Conservation (phyloP, 805 yeast species). For the Tetrapisispora fleetii region DNA sequence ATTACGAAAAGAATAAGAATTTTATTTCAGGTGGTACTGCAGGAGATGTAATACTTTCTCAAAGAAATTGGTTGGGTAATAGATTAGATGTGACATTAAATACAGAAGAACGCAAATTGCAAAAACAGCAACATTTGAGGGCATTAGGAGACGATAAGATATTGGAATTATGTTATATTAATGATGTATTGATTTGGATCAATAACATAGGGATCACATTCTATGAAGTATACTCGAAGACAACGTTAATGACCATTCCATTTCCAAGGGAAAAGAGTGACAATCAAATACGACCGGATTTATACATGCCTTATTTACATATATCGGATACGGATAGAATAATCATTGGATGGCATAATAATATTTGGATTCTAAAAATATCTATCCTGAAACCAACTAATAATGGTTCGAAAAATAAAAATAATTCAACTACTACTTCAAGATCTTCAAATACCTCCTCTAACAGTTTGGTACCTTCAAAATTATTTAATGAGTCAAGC, state of each 20-base stretch:
- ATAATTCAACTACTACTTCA: constrained; percentile 11
- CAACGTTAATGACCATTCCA: constrained; percentile 41
- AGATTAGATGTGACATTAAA: constrained; percentile 59
- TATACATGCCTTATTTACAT: constrained; percentile 74
- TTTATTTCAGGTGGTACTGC: constrained; percentile 87
- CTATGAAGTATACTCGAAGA: constrained; percentile 45
- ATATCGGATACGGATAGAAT: constrained; percentile 56
- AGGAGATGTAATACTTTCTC: constrained; percentile 67
- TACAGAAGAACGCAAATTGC: background rate
- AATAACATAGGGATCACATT: constrained; percentile 71
- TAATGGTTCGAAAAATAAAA: background rate
- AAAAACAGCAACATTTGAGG: constrained; percentile 13
- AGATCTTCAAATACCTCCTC: background rate
- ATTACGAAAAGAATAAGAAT: constrained; percentile 49
- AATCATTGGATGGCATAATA: constrained; percentile 73
- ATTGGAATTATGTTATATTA: constrained; percentile 52
- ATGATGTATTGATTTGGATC: constrained; percentile 70
- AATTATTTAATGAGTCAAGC: constrained; percentile 4
- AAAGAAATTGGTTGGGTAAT: constrained; percentile 80
- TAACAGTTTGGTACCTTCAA: background rate
- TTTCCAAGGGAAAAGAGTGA: constrained; percentile 40
- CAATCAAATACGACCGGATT: constrained; percentile 46
- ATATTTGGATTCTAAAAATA: constrained; percentile 60
- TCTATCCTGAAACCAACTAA: constrained; percentile 15
- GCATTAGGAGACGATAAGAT: constrained; percentile 42